Evolutionary conservation across 495 filamentous ascomycete genomes (phyloP).

Genomic region (Aspergillus sparsus): DNA sequence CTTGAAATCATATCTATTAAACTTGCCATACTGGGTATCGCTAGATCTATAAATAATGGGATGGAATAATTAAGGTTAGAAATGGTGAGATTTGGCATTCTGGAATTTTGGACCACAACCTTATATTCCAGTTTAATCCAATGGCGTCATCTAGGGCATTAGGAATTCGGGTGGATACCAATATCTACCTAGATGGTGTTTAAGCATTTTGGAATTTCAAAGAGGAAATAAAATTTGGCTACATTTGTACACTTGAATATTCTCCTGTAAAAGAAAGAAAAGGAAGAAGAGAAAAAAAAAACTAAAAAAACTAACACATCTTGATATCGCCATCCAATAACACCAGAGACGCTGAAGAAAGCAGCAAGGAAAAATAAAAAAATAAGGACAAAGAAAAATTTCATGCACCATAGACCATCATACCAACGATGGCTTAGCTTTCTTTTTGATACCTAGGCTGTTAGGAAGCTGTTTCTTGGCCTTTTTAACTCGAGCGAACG

Average conservation of each 20-base stretch:
- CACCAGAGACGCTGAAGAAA: neutral
- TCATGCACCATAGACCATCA: conserved; percentile 24
- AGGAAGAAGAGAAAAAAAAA: no score
- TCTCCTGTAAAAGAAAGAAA: neutral
- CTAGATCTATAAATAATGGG: no score
- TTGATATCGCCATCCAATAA: neutral
- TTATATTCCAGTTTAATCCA: no score
- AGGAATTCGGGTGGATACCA: no score
- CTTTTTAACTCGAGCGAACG: conserved; percentile 77
- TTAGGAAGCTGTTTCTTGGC: conserved; percentile 77
- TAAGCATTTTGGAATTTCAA: no score
- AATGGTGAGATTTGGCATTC: neutral
- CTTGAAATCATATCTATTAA: no score
- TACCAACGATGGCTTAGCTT: conserved; percentile 52
- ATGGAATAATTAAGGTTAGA: neutral
- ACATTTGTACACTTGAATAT: neutral
- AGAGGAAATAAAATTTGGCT: no score
- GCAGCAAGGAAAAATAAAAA: neutral
- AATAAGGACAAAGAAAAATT: neutral
- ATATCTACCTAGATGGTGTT: no score
- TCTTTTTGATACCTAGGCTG: conserved; percentile 89
- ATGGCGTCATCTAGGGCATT: no score
- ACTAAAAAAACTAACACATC: neutral
- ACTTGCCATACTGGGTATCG: no score
- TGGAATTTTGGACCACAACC: no score